Evolutionary conservation across 805 yeast genomes (phyloP), one percentile per base, ranked within the genome.

Genomic region (Lipomyces lipofer): DNA sequence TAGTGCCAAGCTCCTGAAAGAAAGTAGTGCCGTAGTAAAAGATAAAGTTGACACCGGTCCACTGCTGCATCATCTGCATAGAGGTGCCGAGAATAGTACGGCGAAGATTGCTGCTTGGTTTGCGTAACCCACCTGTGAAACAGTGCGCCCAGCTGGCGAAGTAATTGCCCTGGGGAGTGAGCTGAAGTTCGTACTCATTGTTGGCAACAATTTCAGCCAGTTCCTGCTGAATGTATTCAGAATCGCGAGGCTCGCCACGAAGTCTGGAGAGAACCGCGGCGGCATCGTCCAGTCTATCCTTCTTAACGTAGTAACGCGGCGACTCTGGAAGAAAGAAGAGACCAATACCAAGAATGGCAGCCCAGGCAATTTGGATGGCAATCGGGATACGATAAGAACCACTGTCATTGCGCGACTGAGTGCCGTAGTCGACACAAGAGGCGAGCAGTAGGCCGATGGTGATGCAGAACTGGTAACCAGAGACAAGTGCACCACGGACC

Each of bases 1-100:
- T 69, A 25, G 52, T 52, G 24, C 72, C 74, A 43, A 67, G 56
- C 54, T 71, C 76, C 52, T 79, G 78, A 69, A 90, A 88, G 70
- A 89, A 88, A 62, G 85, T 79, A 22, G 91, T 89, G 43, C 96
- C 94, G 69, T 84, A 90, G 72, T 90, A 91, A 67, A 90, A 88
- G 56, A 90, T 86, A 66, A 89, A 88, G 73, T 89, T 89, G 59
- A 89, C 84, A 50, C 97, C 97, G 7, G 95, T 82, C 66, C 88
- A 82, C 73, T 90, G 97, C 71, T 91, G 97, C 67, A 88, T 75
- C 22, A 87, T 84, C 71, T 88, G 95, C 27, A 86, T 62, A 2
- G 76, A 69, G 52, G 82, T 78, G 52, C 95, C 95, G 17, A 91
- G 83, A 27, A 80, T 55, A 69, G 85, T 75, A 15, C 65, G 59